phyloP scores from a whole-genome alignment of 169 alveolate species.

The Cryptosporidium felis region DNA sequence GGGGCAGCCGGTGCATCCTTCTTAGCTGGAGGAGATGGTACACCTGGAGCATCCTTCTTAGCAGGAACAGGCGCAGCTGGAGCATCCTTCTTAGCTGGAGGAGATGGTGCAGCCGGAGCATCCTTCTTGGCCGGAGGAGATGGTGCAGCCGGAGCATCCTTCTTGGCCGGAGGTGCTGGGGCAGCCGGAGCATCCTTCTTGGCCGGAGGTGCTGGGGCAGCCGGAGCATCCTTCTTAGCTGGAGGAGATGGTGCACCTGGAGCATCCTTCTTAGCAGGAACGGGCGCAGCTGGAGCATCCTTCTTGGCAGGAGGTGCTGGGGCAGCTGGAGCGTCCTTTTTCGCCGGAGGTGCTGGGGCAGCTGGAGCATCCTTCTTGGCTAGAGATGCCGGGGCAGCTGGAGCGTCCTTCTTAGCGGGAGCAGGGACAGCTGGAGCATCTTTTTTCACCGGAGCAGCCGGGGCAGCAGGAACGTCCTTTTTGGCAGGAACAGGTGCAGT shows the following conservation, averaged over 20 bases:
- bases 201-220: background rate
- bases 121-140: conserved; percentile 22
- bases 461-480: background rate
- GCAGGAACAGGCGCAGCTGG: background rate
- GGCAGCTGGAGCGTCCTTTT: conserved; percentile 18
- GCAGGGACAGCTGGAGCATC: conserved; percentile 33
- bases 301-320: background rate
- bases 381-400: background rate
- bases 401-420: background rate
- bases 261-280: conserved; percentile 10
- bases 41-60: background rate
- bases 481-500: background rate
- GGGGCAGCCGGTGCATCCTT: background rate
- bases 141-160: background rate
- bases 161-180: background rate
- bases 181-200: conserved; percentile 12
- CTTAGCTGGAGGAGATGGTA: background rate
- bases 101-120: background rate
- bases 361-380: background rate
- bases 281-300: background rate
- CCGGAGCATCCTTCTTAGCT: background rate
- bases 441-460: background rate
- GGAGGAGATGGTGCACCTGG: background rate
- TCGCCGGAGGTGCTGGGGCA: background rate
- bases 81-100: background rate